Evolutionary conservation across 2,329 filamentous ascomycete genomes (phyloP), one percentile per base, ranked within the genome.

Genomic region (Amauroascus niger): DNA sequence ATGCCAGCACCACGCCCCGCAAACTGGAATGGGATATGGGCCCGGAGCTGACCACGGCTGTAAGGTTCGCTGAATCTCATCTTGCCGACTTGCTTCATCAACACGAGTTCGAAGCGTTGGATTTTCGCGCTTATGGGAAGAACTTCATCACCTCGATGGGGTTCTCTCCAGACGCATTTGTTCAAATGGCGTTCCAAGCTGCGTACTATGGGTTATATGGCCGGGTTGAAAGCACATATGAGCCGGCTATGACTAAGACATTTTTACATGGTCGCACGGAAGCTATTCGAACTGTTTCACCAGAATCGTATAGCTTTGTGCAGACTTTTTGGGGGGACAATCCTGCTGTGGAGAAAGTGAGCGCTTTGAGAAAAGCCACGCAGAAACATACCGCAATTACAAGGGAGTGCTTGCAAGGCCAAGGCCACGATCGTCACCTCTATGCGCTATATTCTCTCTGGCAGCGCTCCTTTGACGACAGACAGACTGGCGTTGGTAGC

Each of bases 161-260:
- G 6, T 94, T 97, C 71, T 97, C 91, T 0, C 91, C 93, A 0
- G 93, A 97, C 67, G 93, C 93, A 0, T 98, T 95, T 66, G 87
- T 98, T 18, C 93, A 98, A 69, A 97, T 98, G 91, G 93, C 93
- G 0, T 96, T 96, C 74, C 93, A 98, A 69, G 91, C 91, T 3
- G 91, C 93, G 1, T 97, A 98, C 74, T 98, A 96, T 64, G 93
- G 93, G 1, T 78, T 98, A 6, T 98, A 97, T 63, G 93, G 93
- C 2, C 83, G 88, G 3, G 82, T 95, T 1, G 93, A 97, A 69
- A 95, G 88, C 66, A 93, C 90, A 0, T 98, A 98, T 67, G 93
- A 98, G 70, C 93, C 93, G 6, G 91, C 93, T 40, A 97, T 98
- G 93, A 98, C 93, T 49, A 98, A 98, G 69, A 76, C 86, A 55